Evolutionary conservation across 805 yeast genomes (phyloP).

Genomic region (Ogataea nitratoaversa): DNA sequence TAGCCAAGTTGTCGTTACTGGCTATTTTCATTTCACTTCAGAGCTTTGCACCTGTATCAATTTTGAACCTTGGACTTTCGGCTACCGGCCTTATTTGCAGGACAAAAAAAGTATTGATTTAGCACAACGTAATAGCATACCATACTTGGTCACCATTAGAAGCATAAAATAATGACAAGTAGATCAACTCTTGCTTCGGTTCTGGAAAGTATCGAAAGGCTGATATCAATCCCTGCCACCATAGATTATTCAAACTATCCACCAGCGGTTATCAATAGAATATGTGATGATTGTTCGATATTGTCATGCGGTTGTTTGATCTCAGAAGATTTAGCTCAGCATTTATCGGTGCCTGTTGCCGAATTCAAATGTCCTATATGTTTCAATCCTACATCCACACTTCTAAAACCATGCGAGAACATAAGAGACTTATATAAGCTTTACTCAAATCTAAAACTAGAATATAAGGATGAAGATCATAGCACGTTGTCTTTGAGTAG

Average conservation of each 20-base stretch:
- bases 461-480: slow-evolving; percentile 9
- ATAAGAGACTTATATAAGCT: slow-evolving; percentile 26
- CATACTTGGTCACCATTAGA: too few species aligned
- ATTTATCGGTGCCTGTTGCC: slow-evolving; percentile 15
- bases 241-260: slow-evolving; percentile 21
- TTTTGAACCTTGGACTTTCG: too few species aligned
- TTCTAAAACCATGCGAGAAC: slow-evolving; percentile 32
- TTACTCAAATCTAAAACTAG: slow-evolving; percentile 8
- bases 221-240: slow-evolving; percentile 19
- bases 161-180: neutral
- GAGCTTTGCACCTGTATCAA: too few species aligned
- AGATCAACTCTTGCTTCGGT: slow-evolving; percentile 3
- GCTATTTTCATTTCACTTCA: too few species aligned
- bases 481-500: slow-evolving; percentile 4
- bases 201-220: slow-evolving; percentile 15
- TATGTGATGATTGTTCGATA: slow-evolving; percentile 29
- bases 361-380: slow-evolving; percentile 37
- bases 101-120: too few species aligned
- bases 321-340: slow-evolving; percentile 28
- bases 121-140: too few species aligned
- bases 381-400: slow-evolving; percentile 12
- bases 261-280: slow-evolving; percentile 15
- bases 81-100: too few species aligned
- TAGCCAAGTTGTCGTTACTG: too few species aligned
- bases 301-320: slow-evolving; percentile 40